phyloP scores from a whole-genome alignment of 306 rosid genomes.

The Quercus variabilis region DNA sequence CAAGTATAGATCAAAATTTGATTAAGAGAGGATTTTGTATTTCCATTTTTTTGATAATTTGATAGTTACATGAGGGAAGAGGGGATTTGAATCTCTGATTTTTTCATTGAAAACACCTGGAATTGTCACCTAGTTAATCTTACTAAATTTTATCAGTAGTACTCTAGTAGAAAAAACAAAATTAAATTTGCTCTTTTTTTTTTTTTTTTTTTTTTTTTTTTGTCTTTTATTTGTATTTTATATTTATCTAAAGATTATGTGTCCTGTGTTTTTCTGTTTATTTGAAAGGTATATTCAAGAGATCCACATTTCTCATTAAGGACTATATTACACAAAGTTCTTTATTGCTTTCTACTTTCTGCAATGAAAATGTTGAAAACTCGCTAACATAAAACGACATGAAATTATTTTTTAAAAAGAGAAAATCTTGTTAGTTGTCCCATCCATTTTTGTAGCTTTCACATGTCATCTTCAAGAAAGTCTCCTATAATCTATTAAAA shows the following conservation, averaged over 20 bases:
- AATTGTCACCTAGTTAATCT: no score
- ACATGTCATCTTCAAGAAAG: conserved; percentile 32
- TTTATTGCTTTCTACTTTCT: background rate
- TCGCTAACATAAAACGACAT: background rate
- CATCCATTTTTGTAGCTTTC: conserved; percentile 44
- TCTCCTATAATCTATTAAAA: conserved; percentile 4
- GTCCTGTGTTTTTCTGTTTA: background rate
- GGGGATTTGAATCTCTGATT: no score
- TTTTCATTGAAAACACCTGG: no score
- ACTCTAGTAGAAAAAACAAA: background rate
- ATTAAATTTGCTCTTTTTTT: background rate
- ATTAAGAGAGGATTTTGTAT: background rate
- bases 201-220: background rate
- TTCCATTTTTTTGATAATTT: background rate
- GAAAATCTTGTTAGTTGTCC: conserved; percentile 41
- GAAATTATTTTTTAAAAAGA: background rate
- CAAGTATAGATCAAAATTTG: background rate
- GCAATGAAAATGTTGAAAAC: conserved; percentile 7
- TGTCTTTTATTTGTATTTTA: background rate
- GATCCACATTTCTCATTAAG: background rate
- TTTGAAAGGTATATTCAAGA: background rate
- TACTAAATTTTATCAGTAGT: background rate
- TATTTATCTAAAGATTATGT: background rate
- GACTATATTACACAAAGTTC: background rate
- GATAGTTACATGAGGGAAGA: no score